Base-by-base conservation (phyloP, 1,284 basidiomycete species). In the Microbotryum silenes-acaulis region DNA sequence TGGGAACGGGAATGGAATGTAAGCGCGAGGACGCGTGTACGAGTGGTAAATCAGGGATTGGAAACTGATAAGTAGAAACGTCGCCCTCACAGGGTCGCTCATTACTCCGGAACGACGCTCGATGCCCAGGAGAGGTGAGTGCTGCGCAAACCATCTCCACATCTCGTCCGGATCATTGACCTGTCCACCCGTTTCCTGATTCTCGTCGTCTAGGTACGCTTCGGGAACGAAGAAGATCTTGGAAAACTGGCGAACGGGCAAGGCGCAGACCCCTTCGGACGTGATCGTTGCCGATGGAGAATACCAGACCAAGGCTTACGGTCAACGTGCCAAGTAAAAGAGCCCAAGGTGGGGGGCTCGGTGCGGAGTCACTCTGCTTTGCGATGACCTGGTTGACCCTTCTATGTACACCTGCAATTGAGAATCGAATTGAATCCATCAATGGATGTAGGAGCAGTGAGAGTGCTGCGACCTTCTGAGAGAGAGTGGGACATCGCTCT, bases 221-320 rank as follows among this genome's bases (percentile, higher is more conserved):
- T 77, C 78, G 48, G 92, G 92, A 27, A 82, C 85, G 33, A 86
- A 81, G 79, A 81, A 81, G 65, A 96, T 96, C 75, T 80, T 96
- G 62, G 80, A 85, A 63, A 85, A 88, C 76, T 94, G 87, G 80
- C 76, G 92, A 67, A 74, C 74, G 6, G 78, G 78, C 65, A 82
- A 86, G 75, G 74, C 80, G 3, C 90, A 94, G 76, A 82, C 86
- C 8, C 82, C 86, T 0, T 83, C 80, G 64, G 89, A 96, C 78
- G 76, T 96, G 74, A 96, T 96, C 51, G 74, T 76, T 42, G 72
- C 74, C 61, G 66, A 70, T 46, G 76, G 76, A 44, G 46, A 65
- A 0, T 75, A 75, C 59, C 73, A 71, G 4, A 72, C 74, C 31
- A 72, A 72, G 65, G 73, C 73, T 4, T 74, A 74, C 58, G 73